Base-by-base conservation (phyloP, 1,284 basidiomycete species). In the Lentinula novae-zelandiae region DNA sequence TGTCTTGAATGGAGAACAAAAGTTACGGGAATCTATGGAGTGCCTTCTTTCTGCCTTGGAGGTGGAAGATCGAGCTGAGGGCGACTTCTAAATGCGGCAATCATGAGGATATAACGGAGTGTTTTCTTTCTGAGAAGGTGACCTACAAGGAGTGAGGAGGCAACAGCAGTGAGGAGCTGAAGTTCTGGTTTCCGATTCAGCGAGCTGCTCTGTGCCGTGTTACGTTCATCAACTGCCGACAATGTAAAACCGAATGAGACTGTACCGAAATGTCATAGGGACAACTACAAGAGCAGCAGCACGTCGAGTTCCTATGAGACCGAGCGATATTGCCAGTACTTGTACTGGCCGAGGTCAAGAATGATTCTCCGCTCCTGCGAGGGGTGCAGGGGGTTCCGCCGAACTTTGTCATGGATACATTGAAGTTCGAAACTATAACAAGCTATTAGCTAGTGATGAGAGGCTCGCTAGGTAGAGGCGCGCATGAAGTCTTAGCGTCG, bases 101-200 rank as follows among this genome's bases (percentile, higher is more conserved):
- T 15, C 5, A 39, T 60, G 42, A 38, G 22, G 17, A n/a, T 39
- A 13, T 38, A 27, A 12, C 9, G 5, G n/a, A 50, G 13, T 49
- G 46, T 22, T 8, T 7, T 15, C 20, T 15, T 48, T 27, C 27
- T 50, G 22, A 40, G 3, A 27, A 4, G 27, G 34, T 12, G 10
- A 50, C 60, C n/a, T 52, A 61, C 60, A 34, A 61, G 54, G 22
- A 61, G 49, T 5, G 60, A 61, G 5, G 50, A 40, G 8, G 60
- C 50, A 6, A 57, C 39, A 27, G 60, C 60, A 34, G 48, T 57
- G 31, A 61, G 39, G 9, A 61, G 22, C 20, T 38, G 39, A 56
- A 57, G 40, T 10, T 33, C 57, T 36, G 44, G 31, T 10, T 27
- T 10, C 20, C 33, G 36, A 38, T 40, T 39, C 22, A 31, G 52